Evolutionary conservation across 352 stramenopile genomes (phyloP), one percentile per base, ranked within the genome.

Genomic region (Elongisporangium anandrum): DNA sequence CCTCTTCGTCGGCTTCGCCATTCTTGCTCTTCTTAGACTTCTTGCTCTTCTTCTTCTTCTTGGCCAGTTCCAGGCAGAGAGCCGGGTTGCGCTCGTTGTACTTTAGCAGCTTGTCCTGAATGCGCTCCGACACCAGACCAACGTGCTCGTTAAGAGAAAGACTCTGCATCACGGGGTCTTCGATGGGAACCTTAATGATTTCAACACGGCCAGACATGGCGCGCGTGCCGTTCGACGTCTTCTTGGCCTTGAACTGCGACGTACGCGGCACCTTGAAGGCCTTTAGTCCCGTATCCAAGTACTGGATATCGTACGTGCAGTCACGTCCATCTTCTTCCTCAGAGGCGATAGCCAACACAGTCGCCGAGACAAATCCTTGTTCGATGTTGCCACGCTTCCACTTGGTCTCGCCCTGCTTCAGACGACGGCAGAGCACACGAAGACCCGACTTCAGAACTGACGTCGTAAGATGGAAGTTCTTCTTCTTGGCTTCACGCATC

Each of bases 101-200:
- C 55, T 57, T 66, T 54, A 74, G 69, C 41, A 97, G 73, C 59
- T 92, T 77, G 49, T 83, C 69, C 62, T 96, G 85, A 53, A 96
- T 85, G 57, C 86, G 79, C 72, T 97, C 90, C 52, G 88, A 96
- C 52, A 97, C 77, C 23, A 86, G 75, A 7, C 90, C 90, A 19
- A 96, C 80, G 69, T 96, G 86, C 52, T 92, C 74, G 58, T 90
- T 92, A 22, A 95, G 72, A 23, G 86, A 76, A 39, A 95, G 70
- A n/a, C 64, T 76, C 68, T 96, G 87, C 81, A 96, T 95, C 51
- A 97, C 87, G 0, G 90, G 88, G 57, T 96, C 85, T 21, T 89
- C 80, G 3, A 88, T 62, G 10, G 59, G 58, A 4, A 83, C 72
- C 52, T 78, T 74, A 61, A 97, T 90, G 24, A 97, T 75, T 13